Conservation (phyloP, 768 basidiomycete genomes). For the Termitomyces sp. region DNA sequence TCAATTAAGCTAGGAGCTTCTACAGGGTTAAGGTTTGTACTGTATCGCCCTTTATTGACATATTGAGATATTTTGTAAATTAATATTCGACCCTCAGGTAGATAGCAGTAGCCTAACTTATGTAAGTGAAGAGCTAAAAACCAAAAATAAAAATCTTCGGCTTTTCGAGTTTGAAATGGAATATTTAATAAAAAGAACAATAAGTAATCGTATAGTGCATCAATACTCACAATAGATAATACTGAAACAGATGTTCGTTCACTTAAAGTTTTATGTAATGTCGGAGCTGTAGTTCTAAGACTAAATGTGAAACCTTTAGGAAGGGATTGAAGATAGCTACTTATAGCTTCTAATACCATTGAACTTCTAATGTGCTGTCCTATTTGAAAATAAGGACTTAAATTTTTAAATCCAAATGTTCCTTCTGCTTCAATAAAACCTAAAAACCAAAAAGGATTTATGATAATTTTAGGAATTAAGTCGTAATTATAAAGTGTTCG, state of each 20-base stretch:
- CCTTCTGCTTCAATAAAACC: too few relatives aligned
- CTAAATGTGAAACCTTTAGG: slow-evolving; percentile 2
- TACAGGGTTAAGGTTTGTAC: background rate
- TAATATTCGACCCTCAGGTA: background rate
- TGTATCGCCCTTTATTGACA: slow-evolving; percentile 1
- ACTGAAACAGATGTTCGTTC: background rate
- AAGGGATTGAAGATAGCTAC: too few relatives aligned
- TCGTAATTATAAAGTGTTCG: background rate
- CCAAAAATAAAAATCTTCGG: slow-evolving; percentile 3
- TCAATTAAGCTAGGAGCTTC: background rate
- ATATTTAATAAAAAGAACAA: slow-evolving; percentile 1
- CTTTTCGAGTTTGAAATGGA: slow-evolving; percentile 1
- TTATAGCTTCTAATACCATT: too few relatives aligned
- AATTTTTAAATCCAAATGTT: too few relatives aligned
- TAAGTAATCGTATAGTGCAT: slow-evolving; percentile 1
- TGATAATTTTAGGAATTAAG: background rate
- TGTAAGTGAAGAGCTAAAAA: slow-evolving; percentile 1
- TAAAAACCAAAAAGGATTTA: too few relatives aligned
- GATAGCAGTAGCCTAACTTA: slow-evolving; percentile 1
- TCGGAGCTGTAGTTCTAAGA: background rate
- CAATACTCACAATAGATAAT: slow-evolving; percentile 1
- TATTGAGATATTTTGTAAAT: background rate
- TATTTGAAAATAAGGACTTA: too few relatives aligned
- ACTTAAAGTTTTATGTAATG: background rate
- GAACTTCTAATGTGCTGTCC: too few relatives aligned